Evolutionary conservation across 1,284 basidiomycete species (phyloP), one percentile per base, ranked within the genome.

Genomic region (Malassezia equina): DNA sequence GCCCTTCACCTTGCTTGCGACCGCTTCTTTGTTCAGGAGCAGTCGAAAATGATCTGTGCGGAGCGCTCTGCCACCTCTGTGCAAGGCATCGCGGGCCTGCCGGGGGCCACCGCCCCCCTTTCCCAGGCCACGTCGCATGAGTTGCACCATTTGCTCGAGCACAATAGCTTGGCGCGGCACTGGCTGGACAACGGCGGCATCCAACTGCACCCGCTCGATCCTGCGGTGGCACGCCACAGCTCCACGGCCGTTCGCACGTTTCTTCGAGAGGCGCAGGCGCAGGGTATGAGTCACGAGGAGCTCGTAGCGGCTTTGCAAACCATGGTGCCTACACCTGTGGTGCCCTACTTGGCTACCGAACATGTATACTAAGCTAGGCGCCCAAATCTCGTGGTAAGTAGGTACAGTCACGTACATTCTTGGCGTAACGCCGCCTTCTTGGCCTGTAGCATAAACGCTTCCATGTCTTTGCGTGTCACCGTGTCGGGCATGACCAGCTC

Each of bases 11-110:
- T 62, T 4, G 78, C 81, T 7, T 78, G 90, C 21, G 71, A 68
- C n/a, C 75, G 71, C 12, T 86, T 90, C 75, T 81, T 91, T 59
- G 50, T 55, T 0, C 41, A 51, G 13, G 80, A 84, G 60, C 59
- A 68, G n/a, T 85, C 84, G 3, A 78, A 78, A 15, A 77, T 95
- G 42, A 78, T 90, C 5, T 51, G 66, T 59, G 57, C 71, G 7
- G 34, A 65, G 13, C 51, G 66, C 12, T 50, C 51, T 0, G n/a
- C 12, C 23, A 43, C 40, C 12, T 56, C 54, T 3, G 47, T 51
- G 3, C 42, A 47, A n/a, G 54, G 49, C 7, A 28, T 13, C 3
- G 39, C 46, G 7, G 29, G 40, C 7, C 12, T 32, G 7, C 40
- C 44, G 1, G 29, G 21, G 2, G 19, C 29, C 12, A 27, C 33